Conservation (phyloP, 495 filamentous ascomycete species). For the Xylaria intraflava region DNA sequence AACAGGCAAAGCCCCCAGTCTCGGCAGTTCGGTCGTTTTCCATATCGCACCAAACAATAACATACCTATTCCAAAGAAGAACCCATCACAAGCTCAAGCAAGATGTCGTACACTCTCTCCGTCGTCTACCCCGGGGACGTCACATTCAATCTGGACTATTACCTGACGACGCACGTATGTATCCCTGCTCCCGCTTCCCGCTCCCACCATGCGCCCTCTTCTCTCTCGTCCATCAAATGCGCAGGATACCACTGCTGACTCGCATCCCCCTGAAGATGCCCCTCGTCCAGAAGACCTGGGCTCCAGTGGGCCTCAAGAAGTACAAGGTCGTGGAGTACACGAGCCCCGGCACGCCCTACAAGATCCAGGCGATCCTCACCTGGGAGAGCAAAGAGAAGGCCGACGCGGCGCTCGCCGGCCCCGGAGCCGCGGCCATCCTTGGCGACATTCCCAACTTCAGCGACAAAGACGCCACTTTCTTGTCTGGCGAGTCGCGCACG, state of each 20-base stretch:
- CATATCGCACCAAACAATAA: too few relatives aligned
- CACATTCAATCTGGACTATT: constrained; percentile 25
- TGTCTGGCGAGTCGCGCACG: background rate
- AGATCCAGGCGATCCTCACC: constrained; percentile 19
- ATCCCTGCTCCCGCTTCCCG: too few relatives aligned
- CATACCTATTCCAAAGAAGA: too few relatives aligned
- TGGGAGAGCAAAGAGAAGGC: constrained; percentile 11
- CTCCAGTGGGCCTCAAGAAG: constrained; percentile 15
- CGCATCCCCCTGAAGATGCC: constrained; percentile 14
- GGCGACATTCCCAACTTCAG: constrained; percentile 20
- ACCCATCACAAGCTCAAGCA: too few relatives aligned
- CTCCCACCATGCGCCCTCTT: background rate
- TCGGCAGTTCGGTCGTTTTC: too few relatives aligned
- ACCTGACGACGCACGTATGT: constrained; percentile 13
- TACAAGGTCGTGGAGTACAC: constrained; percentile 21
- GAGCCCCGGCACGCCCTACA: constrained; percentile 7
- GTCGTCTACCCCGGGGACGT: constrained; percentile 11
- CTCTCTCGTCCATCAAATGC: background rate
- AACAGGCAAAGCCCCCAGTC: too few relatives aligned
- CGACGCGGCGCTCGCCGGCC: background rate
- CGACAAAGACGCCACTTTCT: background rate
- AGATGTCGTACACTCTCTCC: constrained; percentile 5
- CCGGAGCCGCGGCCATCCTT: constrained; percentile 11
- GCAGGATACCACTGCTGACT: background rate
- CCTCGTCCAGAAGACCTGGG: constrained; percentile 18